phyloP scores from a whole-genome alignment of 768 basidiomycete species.

The Amanita molliuscula region DNA sequence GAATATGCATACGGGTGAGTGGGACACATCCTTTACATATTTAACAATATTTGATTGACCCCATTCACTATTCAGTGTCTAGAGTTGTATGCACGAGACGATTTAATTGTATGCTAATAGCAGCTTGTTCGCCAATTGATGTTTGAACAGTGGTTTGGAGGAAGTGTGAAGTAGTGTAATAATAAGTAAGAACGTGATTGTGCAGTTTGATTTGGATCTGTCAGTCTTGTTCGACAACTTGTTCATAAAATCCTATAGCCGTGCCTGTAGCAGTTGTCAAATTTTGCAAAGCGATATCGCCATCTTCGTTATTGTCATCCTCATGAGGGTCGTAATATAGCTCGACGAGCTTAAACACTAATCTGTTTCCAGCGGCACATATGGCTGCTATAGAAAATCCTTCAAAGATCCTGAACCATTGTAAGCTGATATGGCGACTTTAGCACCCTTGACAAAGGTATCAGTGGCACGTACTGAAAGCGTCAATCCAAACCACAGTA shows the following conservation, averaged over 20 bases:
- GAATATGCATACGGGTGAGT: slow-evolving; percentile 82
- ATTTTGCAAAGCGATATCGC: not conserved
- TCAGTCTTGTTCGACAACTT: not conserved
- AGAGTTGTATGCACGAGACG: not conserved
- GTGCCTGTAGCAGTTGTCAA: not conserved
- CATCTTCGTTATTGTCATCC: not conserved
- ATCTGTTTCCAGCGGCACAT: slow-evolving; percentile 17
- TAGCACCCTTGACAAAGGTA: not conserved
- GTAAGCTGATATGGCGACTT: slow-evolving; percentile 9
- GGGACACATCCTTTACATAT: not conserved
- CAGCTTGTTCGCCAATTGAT: not conserved
- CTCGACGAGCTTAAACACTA: slow-evolving; percentile 18
- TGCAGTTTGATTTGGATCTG: not conserved
- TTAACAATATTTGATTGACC: not conserved
- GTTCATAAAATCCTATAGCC: not conserved
- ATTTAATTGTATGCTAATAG: not conserved
- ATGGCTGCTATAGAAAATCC: slow-evolving; percentile 15
- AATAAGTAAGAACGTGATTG: not conserved
- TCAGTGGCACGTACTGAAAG: slow-evolving; percentile 11
- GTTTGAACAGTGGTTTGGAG: not conserved
- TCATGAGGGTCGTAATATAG: slow-evolving; percentile 14
- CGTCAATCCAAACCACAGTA: slow-evolving; percentile 12
- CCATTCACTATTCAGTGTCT: not conserved
- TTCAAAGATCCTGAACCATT: slow-evolving; percentile 15
- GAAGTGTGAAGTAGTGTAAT: not conserved